Evolutionary conservation across 805 yeast species (phyloP), one percentile per base, ranked within the genome.

Genomic region (Cyberlindnera mississippiensis): DNA sequence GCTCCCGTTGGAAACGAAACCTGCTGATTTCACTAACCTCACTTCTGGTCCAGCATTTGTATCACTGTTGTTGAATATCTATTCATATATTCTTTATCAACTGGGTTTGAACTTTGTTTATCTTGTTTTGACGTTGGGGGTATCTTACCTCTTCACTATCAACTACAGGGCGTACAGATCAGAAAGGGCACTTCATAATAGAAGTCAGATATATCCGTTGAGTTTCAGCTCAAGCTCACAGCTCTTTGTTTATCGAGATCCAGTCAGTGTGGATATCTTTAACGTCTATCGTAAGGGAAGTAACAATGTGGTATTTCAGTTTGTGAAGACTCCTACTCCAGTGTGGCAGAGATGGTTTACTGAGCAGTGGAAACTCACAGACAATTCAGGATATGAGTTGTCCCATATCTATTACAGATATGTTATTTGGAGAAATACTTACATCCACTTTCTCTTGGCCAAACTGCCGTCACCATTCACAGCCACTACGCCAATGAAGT

Each of bases 371-470:
- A 26, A 27, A 13, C 10, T 41, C 15, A 24, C 15, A 7, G 44
- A 41, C 15, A n/a, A 12, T 2, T 36, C 37, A 4, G 44, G 44
- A 11, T 37, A n/a, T 28, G 35, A 41, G 28, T 41, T 41, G 31
- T 40, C 44, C 5, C 18, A 18, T 5, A 28, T 41, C 12, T 24
- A 29, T n/a, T 20, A 26, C 31, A 15, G 19, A 14, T 11, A 12
- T 15, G 3, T 14, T 6, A 24, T 19, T 9, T 35, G 18, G 28
- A 28, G 19, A 6, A 12, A 28, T 13, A 34, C 35, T 13, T 15
- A 17, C 15, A 28, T 41, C 17, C 27, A 37, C 17, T 33, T 41
- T 13, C 38, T 41, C n/a, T 32, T 37, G n/a, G 27, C 39, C 6
- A 32, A 15, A 20, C 20, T 26, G 13, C 14, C 29, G 6, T 13